phyloP scores from a whole-genome alignment of 495 filamentous ascomycete genomes.

The Hypoxylon subgilvum region DNA sequence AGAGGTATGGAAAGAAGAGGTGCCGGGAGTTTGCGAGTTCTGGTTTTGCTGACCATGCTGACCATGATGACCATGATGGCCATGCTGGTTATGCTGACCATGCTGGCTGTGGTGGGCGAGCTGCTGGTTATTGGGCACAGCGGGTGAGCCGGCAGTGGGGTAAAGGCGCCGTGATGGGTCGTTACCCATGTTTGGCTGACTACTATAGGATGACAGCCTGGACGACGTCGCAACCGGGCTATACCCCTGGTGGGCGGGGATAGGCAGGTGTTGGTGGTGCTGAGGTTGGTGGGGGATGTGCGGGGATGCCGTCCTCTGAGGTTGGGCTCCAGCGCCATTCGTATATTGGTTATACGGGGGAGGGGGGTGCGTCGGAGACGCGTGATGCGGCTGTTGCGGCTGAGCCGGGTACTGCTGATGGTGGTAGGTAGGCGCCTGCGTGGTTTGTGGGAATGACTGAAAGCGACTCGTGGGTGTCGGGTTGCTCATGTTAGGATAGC shows the following conservation, averaged over 20 bases:
- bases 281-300: slow-evolving; percentile 42
- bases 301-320: slow-evolving; percentile 40
- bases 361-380: slow-evolving; percentile 35
- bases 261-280: slow-evolving; percentile 28
- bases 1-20: slow-evolving; percentile 40
- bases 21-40: slow-evolving; percentile 40
- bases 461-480: slow-evolving; percentile 33
- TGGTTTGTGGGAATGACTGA: slow-evolving; percentile 40
- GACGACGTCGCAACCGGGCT: slow-evolving; percentile 37
- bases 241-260: slow-evolving; percentile 29
- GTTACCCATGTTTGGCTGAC: slow-evolving; percentile 36
- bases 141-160: slow-evolving; percentile 30
- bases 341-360: slow-evolving; percentile 40
- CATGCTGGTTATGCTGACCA: slow-evolving; percentile 15
- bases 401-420: slow-evolving; percentile 45
- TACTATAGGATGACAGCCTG: slow-evolving; percentile 44
- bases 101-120: slow-evolving; percentile 24
- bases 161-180: slow-evolving; percentile 37
- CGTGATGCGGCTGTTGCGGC: slow-evolving; percentile 21
- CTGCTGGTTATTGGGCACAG: slow-evolving; percentile 32
- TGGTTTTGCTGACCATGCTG: slow-evolving; percentile 34
- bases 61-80: not conserved
- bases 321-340: slow-evolving; percentile 27
- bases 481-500: slow-evolving; percentile 46
- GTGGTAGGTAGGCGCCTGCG: slow-evolving; percentile 39